phyloP scores from a whole-genome alignment of 2,329 filamentous ascomycete species.

The Colletotrichum sansevieriae region DNA sequence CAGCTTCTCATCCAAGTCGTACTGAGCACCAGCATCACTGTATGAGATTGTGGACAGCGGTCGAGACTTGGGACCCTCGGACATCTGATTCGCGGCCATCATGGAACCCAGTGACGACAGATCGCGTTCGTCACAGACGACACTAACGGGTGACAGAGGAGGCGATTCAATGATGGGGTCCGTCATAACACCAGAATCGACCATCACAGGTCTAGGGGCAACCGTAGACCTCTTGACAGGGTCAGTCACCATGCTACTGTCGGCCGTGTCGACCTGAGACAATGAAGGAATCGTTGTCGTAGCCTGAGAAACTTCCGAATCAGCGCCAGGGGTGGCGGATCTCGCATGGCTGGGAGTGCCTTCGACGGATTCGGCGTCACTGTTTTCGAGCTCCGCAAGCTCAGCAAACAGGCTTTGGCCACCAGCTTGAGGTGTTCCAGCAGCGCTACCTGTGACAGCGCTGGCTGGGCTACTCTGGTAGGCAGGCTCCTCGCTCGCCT shows the following conservation, averaged over 20 bases:
- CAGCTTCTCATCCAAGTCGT: constrained; percentile 66
- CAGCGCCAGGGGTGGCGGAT: constrained; percentile 63
- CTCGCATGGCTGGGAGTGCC: constrained; percentile 68
- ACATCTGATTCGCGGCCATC: constrained; percentile 45
- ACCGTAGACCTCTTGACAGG: constrained; percentile 55
- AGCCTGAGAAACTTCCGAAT: constrained; percentile 55
- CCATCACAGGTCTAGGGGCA: constrained; percentile 50
- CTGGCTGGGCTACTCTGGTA: constrained; percentile 72
- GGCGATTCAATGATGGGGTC: constrained; percentile 49
- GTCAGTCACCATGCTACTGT: constrained; percentile 73
- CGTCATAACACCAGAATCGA: constrained; percentile 60
- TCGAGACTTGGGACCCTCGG: constrained; percentile 51
- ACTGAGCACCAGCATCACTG: constrained; percentile 66
- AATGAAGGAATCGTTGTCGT: constrained; percentile 63
- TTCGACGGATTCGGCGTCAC: constrained; percentile 77
- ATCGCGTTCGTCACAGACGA: constrained; percentile 44
- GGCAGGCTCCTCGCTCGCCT: constrained; percentile 69
- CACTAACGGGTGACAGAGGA: constrained; percentile 45
- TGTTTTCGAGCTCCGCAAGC: constrained; percentile 82
- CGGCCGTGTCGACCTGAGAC: constrained; percentile 68
- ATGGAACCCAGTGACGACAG: constrained; percentile 60
- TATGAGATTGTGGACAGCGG: constrained; percentile 64
- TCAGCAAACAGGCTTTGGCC: constrained; percentile 92
- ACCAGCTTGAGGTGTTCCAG: constrained; percentile 62
- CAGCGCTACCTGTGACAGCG: constrained; percentile 62